phyloP scores from a whole-genome alignment of 2,329 filamentous ascomycete species.

The Fusarium torreyae region DNA sequence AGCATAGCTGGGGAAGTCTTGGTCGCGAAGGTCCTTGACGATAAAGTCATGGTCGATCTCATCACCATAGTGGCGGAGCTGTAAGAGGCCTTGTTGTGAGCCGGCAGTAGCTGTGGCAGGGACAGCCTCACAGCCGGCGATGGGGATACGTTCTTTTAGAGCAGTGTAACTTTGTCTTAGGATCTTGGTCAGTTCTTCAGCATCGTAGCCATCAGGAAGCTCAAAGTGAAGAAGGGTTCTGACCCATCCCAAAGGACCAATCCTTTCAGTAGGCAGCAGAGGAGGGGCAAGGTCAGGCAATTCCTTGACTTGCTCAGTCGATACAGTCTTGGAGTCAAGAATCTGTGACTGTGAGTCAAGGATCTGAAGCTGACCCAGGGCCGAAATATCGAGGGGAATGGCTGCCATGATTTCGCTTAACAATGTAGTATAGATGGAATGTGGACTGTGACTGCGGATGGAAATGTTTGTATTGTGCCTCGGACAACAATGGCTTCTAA shows the following conservation, averaged over 20 bases:
- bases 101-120: conserved; percentile 1
- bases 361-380: conserved; percentile 2
- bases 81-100: conserved; percentile 3
- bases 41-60: conserved; percentile 27
- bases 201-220: conserved; percentile 5
- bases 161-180: conserved; percentile 1
- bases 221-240: conserved; percentile 20
- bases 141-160: conserved; percentile 13
- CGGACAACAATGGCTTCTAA: conserved; percentile 19
- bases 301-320: conserved; percentile 1
- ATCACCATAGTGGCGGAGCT: conserved; percentile 23
- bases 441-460: neutral
- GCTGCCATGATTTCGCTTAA: conserved; percentile 16
- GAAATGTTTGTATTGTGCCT: neutral
- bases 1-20: conserved; percentile 16
- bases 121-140: conserved; percentile 19
- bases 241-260: conserved; percentile 26
- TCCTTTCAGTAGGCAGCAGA: conserved; percentile 22
- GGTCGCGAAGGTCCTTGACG: conserved; percentile 15
- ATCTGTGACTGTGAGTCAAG: neutral
- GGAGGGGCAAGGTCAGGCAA: conserved; percentile 23
- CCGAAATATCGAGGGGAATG: neutral
- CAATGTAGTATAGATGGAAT: neutral
- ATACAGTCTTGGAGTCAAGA: neutral
- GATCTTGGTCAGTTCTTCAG: neutral